Conservation (phyloP, 2,329 filamentous ascomycete species). For the Dactylonectria macrodidyma region DNA sequence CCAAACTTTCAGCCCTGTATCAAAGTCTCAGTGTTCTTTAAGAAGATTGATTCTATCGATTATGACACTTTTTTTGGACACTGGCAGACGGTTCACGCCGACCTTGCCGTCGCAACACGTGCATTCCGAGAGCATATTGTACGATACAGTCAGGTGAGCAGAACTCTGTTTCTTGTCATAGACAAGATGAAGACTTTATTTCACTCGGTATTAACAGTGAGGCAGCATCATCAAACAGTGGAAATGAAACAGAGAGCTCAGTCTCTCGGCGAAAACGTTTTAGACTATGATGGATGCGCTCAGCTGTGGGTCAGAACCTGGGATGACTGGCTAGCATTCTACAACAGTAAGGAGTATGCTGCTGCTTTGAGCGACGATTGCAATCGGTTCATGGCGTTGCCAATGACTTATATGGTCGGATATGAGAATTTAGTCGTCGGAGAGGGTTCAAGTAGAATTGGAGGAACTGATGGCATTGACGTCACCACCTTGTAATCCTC, state of each 20-base stretch:
- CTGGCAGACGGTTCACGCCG: constrained; percentile 22
- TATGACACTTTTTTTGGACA: constrained; percentile 24
- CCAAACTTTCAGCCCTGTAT: constrained; percentile 22
- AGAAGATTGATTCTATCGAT: constrained; percentile 20
- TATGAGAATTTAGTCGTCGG: constrained; percentile 21
- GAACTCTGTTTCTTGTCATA: neutral
- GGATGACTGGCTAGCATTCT: constrained; percentile 23
- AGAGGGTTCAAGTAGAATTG: neutral
- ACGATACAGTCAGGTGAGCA: constrained; percentile 16
- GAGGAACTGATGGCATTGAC: constrained; percentile 6
- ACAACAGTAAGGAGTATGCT: constrained; percentile 24
- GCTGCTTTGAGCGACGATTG: constrained; percentile 23
- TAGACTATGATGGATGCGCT: constrained; percentile 21
- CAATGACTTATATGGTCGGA: constrained; percentile 22
- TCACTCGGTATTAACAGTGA: neutral
- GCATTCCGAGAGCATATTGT: constrained; percentile 20
- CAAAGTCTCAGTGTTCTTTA: constrained; percentile 23
- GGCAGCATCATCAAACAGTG: constrained; percentile 12
- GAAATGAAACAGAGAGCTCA: constrained; percentile 18
- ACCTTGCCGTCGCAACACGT: constrained; percentile 15
- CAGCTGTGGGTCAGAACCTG: constrained; percentile 22
- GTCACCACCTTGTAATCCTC: neutral
- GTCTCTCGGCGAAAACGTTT: constrained; percentile 6
- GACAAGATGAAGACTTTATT: neutral
- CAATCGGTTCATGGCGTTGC: constrained; percentile 13